Conservation (phyloP, 768 basidiomycete species). For the Hypsizygus marmoreus region DNA sequence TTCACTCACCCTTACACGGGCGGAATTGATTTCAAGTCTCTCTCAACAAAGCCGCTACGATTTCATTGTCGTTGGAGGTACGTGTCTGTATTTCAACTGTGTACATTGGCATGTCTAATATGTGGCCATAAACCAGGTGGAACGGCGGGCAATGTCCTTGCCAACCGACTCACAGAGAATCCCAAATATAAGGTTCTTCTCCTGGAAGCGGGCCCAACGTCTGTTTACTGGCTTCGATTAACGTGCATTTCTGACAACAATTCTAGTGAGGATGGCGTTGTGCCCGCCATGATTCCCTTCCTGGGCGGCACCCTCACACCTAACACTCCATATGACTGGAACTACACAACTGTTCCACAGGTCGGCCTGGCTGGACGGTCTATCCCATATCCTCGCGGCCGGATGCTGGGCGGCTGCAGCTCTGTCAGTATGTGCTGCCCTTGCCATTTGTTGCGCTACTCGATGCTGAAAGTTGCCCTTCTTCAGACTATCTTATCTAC, state of each 20-base stretch:
- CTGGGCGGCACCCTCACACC: constrained; percentile 10
- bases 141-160: constrained; percentile 20
- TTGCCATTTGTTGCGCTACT: neutral
- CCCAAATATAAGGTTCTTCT: constrained; percentile 39
- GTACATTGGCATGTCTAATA: neutral
- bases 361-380: constrained; percentile 22
- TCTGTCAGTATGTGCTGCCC: constrained; percentile 24
- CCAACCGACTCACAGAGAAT: constrained; percentile 38
- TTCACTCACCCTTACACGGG: neutral
- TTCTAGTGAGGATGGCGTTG: constrained; percentile 11
- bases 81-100: no score
- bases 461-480: neutral
- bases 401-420: constrained; percentile 30
- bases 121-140: constrained; percentile 38
- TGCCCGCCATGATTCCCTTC: constrained; percentile 12
- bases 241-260: neutral
- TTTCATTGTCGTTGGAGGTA: constrained; percentile 26
- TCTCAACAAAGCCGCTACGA: constrained; percentile 17
- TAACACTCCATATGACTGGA: constrained; percentile 22
- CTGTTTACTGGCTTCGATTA: neutral
- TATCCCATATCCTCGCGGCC: constrained; percentile 26
- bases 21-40: constrained; percentile 5
- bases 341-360: constrained; percentile 29
- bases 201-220: constrained; percentile 36
- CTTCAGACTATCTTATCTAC: constrained; percentile 18